A percentile compares a stretch with the other conserved stretches of the same genome.
Evolutionary conservation across 306 rosid genomes (phyloP).

Genomic region (Begonia fuchsioides): DNA sequence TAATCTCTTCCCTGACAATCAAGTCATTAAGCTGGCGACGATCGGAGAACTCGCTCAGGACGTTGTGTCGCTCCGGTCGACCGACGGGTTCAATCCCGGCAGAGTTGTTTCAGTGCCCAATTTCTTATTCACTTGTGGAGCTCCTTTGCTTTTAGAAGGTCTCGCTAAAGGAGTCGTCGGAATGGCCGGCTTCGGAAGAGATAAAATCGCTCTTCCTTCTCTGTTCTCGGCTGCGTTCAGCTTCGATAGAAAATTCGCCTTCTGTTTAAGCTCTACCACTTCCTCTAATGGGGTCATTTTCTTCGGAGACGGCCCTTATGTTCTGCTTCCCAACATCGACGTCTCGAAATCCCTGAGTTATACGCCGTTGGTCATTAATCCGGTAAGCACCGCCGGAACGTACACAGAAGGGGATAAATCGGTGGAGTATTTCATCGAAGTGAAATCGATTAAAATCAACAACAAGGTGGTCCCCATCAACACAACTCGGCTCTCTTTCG

Average conservation of each 20-base stretch:
- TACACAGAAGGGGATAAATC: slow-evolving; percentile 23
- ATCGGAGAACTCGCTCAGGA: slow-evolving; percentile 29
- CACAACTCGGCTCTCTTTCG: slow-evolving; percentile 21
- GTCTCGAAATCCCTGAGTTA: slow-evolving; percentile 13
- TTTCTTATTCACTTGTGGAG: slow-evolving; percentile 27
- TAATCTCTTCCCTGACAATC: slow-evolving; percentile 16
- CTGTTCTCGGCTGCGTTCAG: slow-evolving; percentile 31
- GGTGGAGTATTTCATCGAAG: slow-evolving; percentile 40
- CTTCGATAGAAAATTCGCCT: slow-evolving; percentile 35
- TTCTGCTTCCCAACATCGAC: slow-evolving; percentile 5
- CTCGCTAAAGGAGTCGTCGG: slow-evolving; percentile 38
- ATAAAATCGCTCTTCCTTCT: slow-evolving; percentile 23
- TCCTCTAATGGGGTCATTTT: slow-evolving; percentile 9
- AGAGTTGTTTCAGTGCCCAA: slow-evolving; percentile 24
- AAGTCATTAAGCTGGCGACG: slow-evolving; percentile 11
- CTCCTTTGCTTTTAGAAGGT: slow-evolving; percentile 19
- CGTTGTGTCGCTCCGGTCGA: slow-evolving; percentile 31
- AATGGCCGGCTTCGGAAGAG: slow-evolving; percentile 46
- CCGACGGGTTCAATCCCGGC: slow-evolving; percentile 18
- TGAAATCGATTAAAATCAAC: slow-evolving; percentile 29
- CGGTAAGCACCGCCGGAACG: slow-evolving; percentile 15
- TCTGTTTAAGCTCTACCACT: slow-evolving; percentile 29
- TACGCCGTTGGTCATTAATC: slow-evolving; percentile 43
- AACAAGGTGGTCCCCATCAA: slow-evolving; percentile 19
- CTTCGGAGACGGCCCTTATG: slow-evolving; percentile 15